phyloP scores from a whole-genome alignment of 805 yeast genomes.

The Saccharomycopsis lassenensis region DNA sequence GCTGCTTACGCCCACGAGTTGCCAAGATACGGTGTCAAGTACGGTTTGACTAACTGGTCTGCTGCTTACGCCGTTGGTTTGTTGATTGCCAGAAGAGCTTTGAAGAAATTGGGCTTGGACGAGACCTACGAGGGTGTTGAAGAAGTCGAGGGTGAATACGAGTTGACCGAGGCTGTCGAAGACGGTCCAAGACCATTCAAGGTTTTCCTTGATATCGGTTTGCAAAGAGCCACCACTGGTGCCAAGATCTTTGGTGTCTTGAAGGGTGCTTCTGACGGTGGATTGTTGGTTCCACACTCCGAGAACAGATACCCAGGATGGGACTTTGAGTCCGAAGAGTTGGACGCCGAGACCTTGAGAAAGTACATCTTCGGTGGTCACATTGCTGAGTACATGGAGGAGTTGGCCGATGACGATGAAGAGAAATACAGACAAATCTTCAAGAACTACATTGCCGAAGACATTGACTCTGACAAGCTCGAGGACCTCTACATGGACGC shows the following conservation, averaged over 20 bases:
- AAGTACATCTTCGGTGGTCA: constrained; percentile 99
- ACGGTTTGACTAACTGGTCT: constrained; percentile 99
- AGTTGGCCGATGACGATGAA: constrained; percentile 99
- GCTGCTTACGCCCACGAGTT: constrained; percentile 99
- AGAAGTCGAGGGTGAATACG: constrained; percentile 99
- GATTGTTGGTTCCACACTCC: constrained; percentile 97
- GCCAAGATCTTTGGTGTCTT: constrained; percentile 99
- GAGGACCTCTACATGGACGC: constrained; percentile 95
- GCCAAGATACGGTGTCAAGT: constrained; percentile 93
- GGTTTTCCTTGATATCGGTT: constrained; percentile 98
- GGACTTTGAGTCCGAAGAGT: constrained; percentile 97
- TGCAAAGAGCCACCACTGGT: constrained; percentile 99
- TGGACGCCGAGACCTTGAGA: constrained; percentile 94
- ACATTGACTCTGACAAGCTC: constrained; percentile 90
- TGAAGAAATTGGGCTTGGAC: constrained; percentile 95
- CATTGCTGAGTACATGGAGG: constrained; percentile 99
- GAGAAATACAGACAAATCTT: constrained; percentile 95
- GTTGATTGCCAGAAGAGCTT: constrained; percentile 97
- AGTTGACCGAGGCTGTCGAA: constrained; percentile 98
- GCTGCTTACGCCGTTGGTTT: constrained; percentile 99
- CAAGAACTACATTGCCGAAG: constrained; percentile 94
- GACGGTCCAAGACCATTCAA: constrained; percentile 99
- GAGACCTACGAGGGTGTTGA: constrained; percentile 98
- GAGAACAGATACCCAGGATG: constrained; percentile 99
- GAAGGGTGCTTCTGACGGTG: constrained; percentile 99